Evolutionary conservation across 345 rosid genomes (phyloP).

Genomic region (Syzygium aqueum): DNA sequence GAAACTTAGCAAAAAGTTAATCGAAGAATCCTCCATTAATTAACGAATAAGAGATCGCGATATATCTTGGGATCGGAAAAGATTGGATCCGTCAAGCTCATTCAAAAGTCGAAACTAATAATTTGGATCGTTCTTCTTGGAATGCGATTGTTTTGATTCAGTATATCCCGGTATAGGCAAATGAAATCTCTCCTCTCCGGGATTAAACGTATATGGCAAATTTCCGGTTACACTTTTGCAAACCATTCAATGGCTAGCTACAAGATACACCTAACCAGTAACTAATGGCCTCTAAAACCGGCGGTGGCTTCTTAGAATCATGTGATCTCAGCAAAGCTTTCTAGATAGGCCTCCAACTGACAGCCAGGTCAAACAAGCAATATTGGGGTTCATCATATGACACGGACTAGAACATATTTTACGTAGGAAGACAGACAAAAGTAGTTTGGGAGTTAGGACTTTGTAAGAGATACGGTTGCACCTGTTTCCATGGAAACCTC

Average conservation of each 20-base stretch:
- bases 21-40: neutral
- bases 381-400: neutral
- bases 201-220: neutral
- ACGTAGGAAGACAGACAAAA: neutral
- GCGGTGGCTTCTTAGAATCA: neutral
- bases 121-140: neutral
- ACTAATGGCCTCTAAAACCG: neutral
- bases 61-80: neutral
- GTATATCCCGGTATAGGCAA: neutral
- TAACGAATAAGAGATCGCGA: neutral
- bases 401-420: neutral
- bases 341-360: neutral
- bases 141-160: neutral
- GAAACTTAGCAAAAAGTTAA: neutral
- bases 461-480: neutral
- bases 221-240: neutral
- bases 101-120: neutral
- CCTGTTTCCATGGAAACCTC: conserved; percentile 83
- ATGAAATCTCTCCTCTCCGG: neutral
- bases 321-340: neutral
- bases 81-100: neutral
- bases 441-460: neutral
- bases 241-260: neutral
- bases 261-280: neutral
- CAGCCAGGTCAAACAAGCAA: neutral